Evolutionary conservation across 495 filamentous ascomycete species (phyloP).

Genomic region (Penicillium paradoxum): DNA sequence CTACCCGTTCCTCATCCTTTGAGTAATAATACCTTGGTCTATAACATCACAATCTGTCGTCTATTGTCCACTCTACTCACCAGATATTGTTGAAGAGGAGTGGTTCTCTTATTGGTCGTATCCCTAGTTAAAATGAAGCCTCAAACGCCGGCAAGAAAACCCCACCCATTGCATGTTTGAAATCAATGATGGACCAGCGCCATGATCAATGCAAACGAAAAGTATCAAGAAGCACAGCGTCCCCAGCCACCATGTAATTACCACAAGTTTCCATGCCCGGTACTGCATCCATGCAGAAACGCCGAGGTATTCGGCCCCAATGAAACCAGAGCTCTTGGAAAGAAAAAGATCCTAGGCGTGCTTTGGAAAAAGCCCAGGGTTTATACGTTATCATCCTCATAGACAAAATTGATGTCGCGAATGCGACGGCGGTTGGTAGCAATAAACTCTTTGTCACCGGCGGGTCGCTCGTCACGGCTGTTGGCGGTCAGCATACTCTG

Average conservation of each 20-base stretch:
- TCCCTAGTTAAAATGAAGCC: conserved; percentile 1
- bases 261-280: background rate
- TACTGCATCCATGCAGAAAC: background rate
- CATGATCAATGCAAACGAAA: background rate
- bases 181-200: background rate
- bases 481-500: conserved; percentile 98
- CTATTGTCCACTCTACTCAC: background rate
- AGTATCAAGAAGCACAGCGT: background rate
- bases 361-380: background rate
- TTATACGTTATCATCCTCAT: conserved; percentile 81
- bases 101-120: background rate
- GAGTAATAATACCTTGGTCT: background rate
- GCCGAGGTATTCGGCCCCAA: background rate
- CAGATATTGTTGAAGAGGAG: background rate
- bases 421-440: conserved; percentile 69
- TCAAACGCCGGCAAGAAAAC: conserved; percentile 1
- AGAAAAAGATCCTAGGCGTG: background rate
- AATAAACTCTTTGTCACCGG: conserved; percentile 83
- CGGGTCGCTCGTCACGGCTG: conserved; percentile 78
- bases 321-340: background rate
- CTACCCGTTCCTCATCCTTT: background rate
- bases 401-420: conserved; percentile 80
- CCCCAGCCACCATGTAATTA: background rate
- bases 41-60: background rate
- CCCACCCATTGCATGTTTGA: background rate